Base-by-base conservation (phyloP, 176 grass and related monocot genomes). In the Elaeis guineensis region DNA sequence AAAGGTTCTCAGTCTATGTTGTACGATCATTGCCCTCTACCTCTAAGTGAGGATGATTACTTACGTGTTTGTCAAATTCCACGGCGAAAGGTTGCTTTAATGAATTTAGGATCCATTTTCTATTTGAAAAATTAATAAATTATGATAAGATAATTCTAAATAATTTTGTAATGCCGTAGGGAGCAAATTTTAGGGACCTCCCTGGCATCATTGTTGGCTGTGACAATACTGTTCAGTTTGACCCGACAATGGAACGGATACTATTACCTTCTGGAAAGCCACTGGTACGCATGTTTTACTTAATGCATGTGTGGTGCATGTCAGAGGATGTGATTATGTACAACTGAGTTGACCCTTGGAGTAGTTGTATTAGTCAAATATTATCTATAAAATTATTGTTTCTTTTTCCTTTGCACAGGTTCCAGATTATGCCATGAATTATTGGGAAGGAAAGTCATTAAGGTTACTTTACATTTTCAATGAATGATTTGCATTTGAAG, bases 111-210 rank as follows among this genome's bases (percentile, higher is more conserved):
- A 14, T 44, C 35, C 35, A 44, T 44, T 44, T 44, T 12, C 1
- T 14, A 44, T 44, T 44, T 12, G 9, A 44, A 44, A 44, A 44
- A 30, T 30, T 30, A 44, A 44, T 0, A 44, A 14, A 12, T 44
- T 44, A 2, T 44, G 35, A 44, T 44, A 44, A 12, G 35, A 44
- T 44, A 44, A 44, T 44, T 44, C 35, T 44, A 44, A 44, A 44
- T 44, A 14, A 44, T 44, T 44, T 44, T 44, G 35, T 44, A 44
- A 44, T 44, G 3, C 35, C 35, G 14, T 44, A 96, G 92, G 92
- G 92, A 82, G 86, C 92, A 77, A 96, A 96, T 85, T 96, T 96
- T 82, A 90, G 92, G 82, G 83, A 96, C 57, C 75, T 96, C 72
- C 75, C 80, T 1, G 92, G 92, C 54, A 65, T 96, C 30, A 70